A percentile compares a stretch with the other conserved stretches of the same genome.
Conservation (phyloP, 116 monocot genomes). For the Zostera marina region DNA sequence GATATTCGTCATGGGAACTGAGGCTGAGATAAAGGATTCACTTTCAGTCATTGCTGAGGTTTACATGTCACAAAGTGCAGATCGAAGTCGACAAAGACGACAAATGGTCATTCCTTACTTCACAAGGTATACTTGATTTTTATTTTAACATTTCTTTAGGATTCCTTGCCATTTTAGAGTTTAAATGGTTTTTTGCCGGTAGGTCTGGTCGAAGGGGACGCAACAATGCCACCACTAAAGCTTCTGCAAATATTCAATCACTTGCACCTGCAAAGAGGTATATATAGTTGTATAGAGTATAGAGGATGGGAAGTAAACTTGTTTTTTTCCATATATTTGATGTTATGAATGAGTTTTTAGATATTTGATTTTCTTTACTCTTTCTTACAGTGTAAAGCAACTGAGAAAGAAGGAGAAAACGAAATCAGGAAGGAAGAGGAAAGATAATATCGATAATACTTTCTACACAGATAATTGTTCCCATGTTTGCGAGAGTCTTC, state of each 20-base stretch:
- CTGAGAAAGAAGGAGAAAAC: constrained; percentile 40
- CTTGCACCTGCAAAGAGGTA: constrained; percentile 14
- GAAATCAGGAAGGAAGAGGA: constrained; percentile 26
- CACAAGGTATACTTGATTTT: constrained; percentile 30
- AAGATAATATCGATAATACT: neutral
- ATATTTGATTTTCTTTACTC: too few species aligned
- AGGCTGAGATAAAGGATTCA: constrained; percentile 31
- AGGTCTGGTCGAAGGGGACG: constrained; percentile 9
- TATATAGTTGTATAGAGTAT: neutral
- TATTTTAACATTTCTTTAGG: neutral
- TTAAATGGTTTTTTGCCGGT: neutral
- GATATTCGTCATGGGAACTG: constrained; percentile 30
- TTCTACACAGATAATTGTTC: constrained; percentile 28
- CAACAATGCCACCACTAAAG: constrained; percentile 1
- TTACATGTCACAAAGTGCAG: constrained; percentile 17
- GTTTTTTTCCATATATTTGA: too few species aligned
- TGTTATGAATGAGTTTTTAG: too few species aligned
- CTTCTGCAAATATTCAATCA: constrained; percentile 2
- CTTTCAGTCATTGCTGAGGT: constrained; percentile 37
- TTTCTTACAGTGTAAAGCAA: constrained; percentile 21
- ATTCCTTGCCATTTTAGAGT: too few species aligned
- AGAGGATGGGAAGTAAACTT: too few species aligned
- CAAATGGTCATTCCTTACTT: constrained; percentile 78
- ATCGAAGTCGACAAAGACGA: constrained; percentile 19
- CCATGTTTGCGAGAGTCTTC: constrained; percentile 42